Conservation (phyloP, 192 early-diverging fungal species). For the Fimicolochytrium jonesii region DNA sequence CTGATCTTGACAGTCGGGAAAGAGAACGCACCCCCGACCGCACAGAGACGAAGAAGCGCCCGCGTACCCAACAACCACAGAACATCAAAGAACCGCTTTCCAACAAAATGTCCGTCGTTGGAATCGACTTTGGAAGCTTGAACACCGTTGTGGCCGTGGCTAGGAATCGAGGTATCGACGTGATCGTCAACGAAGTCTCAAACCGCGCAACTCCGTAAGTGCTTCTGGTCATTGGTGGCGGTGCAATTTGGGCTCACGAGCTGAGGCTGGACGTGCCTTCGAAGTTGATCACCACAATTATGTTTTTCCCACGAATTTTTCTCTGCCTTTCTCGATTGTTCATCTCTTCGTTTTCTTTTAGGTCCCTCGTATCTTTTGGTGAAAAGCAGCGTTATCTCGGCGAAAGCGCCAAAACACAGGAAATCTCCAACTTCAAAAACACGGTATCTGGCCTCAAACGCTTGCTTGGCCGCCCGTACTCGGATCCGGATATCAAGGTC, state of each 20-base stretch:
- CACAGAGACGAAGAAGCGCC: too few species aligned
- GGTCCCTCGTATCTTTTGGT: conserved; percentile 88
- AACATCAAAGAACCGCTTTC: too few species aligned
- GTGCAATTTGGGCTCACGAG: too few species aligned
- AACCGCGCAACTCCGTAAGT: conserved; percentile 92
- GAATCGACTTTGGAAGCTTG: conserved; percentile 95
- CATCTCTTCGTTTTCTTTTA: too few species aligned
- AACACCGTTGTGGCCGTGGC: conserved; percentile 95
- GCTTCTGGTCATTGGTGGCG: too few species aligned
- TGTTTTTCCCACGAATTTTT: not conserved
- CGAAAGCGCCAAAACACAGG: conserved; percentile 85
- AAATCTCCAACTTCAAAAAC: conserved; percentile 96
- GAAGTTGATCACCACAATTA: too few species aligned
- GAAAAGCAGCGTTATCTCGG: conserved; percentile 92
- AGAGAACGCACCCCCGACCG: too few species aligned
- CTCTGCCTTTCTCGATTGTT: too few species aligned
- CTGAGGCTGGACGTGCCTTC: too few species aligned
- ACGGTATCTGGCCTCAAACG: conserved; percentile 89
- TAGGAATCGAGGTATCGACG: conserved; percentile 96
- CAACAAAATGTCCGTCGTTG: conserved; percentile 63
- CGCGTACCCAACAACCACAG: too few species aligned
- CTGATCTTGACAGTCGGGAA: too few species aligned
- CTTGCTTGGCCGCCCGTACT: conserved; percentile 77
- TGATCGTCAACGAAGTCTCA: conserved; percentile 93
- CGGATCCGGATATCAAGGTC: conserved; percentile 76